Percentiles rank a stretch among this genome's conserved stretches.
Evolutionary conservation across 2,329 filamentous ascomycete genomes (phyloP).

Genomic region (Colletotrichum truncatum): DNA sequence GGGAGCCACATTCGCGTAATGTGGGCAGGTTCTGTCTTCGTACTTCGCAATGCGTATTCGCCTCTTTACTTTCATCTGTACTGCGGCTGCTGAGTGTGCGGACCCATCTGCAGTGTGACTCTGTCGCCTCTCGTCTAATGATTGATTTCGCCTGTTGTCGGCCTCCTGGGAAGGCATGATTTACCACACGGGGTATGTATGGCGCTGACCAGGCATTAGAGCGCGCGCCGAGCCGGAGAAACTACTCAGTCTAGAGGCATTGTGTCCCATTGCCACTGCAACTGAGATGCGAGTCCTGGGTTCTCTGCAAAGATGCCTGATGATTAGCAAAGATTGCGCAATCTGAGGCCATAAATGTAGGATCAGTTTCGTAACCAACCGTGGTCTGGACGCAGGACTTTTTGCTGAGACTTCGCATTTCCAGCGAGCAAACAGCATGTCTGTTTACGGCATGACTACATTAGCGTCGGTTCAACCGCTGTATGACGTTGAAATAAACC

Average conservation of each 20-base stretch:
- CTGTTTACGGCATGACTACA: too few relatives aligned
- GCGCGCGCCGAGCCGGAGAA: slow-evolving; percentile 12
- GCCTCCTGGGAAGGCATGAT: background rate
- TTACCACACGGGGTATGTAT: too few relatives aligned
- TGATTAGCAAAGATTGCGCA: background rate
- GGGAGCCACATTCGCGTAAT: slow-evolving; percentile 11
- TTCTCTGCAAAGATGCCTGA: slow-evolving; percentile 3
- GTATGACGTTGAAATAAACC: background rate
- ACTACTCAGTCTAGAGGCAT: background rate
- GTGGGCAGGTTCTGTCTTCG: slow-evolving; percentile 5
- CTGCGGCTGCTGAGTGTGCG: background rate
- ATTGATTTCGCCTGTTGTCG: background rate
- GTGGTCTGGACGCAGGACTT: background rate
- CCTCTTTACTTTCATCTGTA: slow-evolving; percentile 16
- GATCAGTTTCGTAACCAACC: background rate
- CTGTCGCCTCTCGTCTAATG: background rate
- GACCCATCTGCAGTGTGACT: slow-evolving; percentile 14
- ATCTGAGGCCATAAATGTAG: background rate
- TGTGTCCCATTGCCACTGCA: background rate
- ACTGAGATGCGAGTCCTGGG: background rate
- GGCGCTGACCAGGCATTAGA: too few relatives aligned
- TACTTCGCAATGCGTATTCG: slow-evolving; percentile 22
- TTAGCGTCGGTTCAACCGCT: background rate
- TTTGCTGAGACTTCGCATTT: background rate
- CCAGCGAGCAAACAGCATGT: background rate